These are phyloP conservation scores for Ustilaginoidea virens DNA, from an alignment of 2,329 filamentous ascomycete species.

Conservation along the genomic window DNA sequence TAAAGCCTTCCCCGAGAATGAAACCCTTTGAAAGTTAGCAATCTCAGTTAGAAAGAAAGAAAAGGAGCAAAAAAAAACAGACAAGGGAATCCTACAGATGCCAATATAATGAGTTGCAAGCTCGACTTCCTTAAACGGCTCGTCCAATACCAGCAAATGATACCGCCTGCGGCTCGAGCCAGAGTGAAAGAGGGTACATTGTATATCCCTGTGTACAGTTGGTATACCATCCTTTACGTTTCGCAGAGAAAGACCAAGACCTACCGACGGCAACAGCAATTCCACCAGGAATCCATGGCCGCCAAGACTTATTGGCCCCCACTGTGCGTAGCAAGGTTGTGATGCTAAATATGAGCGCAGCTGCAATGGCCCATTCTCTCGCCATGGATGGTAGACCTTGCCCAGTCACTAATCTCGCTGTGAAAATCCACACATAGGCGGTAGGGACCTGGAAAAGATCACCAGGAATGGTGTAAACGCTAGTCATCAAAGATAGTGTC, in stretches of 20 bases:
- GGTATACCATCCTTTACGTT: background rate
- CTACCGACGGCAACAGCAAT: conserved; percentile 87
- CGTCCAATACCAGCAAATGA: conserved; percentile 64
- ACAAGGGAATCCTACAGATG: conserved; percentile 39
- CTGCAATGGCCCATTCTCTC: conserved; percentile 59
- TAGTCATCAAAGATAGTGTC: conserved; percentile 11
- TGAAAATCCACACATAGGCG: conserved; percentile 95
- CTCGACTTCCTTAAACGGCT: conserved; percentile 34
- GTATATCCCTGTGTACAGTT: conserved; percentile 58
- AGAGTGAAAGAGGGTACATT: conserved; percentile 94
- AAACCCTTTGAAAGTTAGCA: conserved; percentile 41
- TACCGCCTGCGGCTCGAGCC: conserved; percentile 68
- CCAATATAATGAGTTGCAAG: conserved; percentile 77
- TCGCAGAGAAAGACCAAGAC: conserved; percentile 6
- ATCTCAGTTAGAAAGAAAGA: background rate
- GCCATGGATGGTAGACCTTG: conserved; percentile 76
- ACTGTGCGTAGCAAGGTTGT: conserved; percentile 58
- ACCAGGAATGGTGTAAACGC: conserved; percentile 77
- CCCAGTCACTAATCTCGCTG: conserved; percentile 80
- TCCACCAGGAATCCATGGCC: conserved; percentile 69
- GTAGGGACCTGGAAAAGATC: conserved; percentile 88
- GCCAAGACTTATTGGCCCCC: conserved; percentile 43
- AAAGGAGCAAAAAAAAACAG: too few species aligned
- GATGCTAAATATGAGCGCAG: conserved; percentile 57
- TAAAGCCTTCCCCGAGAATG: conserved; percentile 80